Percentiles rank a stretch among this genome's conserved stretches.
phyloP scores from a whole-genome alignment of 306 rosid genomes.

The Cucurbita pepo region DNA sequence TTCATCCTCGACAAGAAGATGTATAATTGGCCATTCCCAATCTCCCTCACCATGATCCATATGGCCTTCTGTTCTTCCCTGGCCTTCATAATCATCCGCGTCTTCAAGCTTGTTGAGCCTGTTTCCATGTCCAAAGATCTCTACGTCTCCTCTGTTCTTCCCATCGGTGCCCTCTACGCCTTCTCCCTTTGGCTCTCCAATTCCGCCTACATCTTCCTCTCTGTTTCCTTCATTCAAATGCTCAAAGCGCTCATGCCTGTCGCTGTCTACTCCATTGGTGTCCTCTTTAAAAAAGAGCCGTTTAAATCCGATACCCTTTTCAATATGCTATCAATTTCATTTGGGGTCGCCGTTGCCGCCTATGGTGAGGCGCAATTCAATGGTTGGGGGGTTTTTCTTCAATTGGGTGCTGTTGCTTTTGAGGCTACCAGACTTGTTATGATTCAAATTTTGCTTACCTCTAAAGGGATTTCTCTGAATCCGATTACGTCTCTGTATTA shows the following conservation, averaged over 20 bases:
- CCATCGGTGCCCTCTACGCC: slow-evolving; percentile 37
- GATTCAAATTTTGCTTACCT: slow-evolving; percentile 55
- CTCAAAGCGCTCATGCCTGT: slow-evolving; percentile 71
- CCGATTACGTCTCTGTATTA: slow-evolving; percentile 53
- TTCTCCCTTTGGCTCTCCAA: slow-evolving; percentile 65
- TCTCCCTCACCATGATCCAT: slow-evolving; percentile 66
- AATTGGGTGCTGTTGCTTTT: slow-evolving; percentile 52
- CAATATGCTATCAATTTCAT: slow-evolving; percentile 58
- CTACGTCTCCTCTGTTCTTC: slow-evolving; percentile 48
- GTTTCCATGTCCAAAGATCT: slow-evolving; percentile 38
- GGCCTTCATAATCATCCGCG: slow-evolving; percentile 34
- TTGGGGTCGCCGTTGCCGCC: slow-evolving; percentile 62
- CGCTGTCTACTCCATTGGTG: slow-evolving; percentile 57
- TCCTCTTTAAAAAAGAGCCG: slow-evolving; percentile 23
- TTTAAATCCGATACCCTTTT: slow-evolving; percentile 36
- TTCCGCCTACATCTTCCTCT: slow-evolving; percentile 61
- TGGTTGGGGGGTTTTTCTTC: slow-evolving; percentile 43
- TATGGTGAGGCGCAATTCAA: slow-evolving; percentile 58
- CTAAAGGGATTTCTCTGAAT: slow-evolving; percentile 53
- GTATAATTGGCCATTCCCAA: slow-evolving; percentile 60
- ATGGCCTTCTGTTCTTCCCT: slow-evolving; percentile 51
- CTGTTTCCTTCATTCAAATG: slow-evolving; percentile 60
- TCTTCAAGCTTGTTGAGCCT: slow-evolving; percentile 42
- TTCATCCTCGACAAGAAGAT: slow-evolving; percentile 63
- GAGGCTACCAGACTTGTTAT: slow-evolving; percentile 57